A percentile compares a stretch with the other conserved stretches of the same genome.
Conservation (phyloP, 2,329 filamentous ascomycete genomes). For the Pseudodiploospora longispora region DNA sequence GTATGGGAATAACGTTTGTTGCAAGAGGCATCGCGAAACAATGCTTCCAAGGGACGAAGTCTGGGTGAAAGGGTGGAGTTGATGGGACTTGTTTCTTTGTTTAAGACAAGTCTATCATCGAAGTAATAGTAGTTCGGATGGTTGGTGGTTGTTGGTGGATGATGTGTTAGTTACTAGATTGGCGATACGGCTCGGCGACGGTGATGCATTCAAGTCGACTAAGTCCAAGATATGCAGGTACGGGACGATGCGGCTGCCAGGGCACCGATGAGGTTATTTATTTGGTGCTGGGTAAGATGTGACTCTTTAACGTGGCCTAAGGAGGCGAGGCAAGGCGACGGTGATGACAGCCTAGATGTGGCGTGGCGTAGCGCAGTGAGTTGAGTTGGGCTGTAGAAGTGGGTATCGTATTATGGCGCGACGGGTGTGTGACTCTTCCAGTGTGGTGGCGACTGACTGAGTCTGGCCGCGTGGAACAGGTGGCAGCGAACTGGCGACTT, state of each 20-base stretch:
- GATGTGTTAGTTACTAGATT: slow-evolving; percentile 7
- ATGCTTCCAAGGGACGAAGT: slow-evolving; percentile 21
- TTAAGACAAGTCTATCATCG: slow-evolving; percentile 29
- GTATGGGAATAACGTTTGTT: slow-evolving; percentile 37
- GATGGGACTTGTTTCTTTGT: slow-evolving; percentile 13
- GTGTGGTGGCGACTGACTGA: slow-evolving; percentile 27
- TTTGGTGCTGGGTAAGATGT: slow-evolving; percentile 18
- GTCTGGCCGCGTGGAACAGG: slow-evolving; percentile 22
- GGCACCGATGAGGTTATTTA: slow-evolving; percentile 23
- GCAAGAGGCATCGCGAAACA: slow-evolving; percentile 51
- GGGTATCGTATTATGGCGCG: slow-evolving; percentile 17
- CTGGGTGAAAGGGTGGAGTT: slow-evolving; percentile 10
- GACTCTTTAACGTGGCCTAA: slow-evolving; percentile 27
- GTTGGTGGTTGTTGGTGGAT: slow-evolving; percentile 5
- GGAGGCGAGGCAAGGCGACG: slow-evolving; percentile 21
- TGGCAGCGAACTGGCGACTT: slow-evolving; percentile 29
- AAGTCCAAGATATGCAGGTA: slow-evolving; percentile 20
- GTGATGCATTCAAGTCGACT: slow-evolving; percentile 5
- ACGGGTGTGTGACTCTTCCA: slow-evolving; percentile 28
- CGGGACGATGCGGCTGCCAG: slow-evolving; percentile 13
- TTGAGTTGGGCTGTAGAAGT: slow-evolving; percentile 5
- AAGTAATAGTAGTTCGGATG: slow-evolving; percentile 5
- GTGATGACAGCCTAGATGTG: slow-evolving; percentile 14
- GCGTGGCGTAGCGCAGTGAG: slow-evolving; percentile 11
- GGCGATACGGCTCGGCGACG: slow-evolving; percentile 5